Percentiles rank a stretch among this genome's conserved stretches.
phyloP scores from a whole-genome alignment of 306 rosid genomes.

The Mimosa bimucronata region DNA sequence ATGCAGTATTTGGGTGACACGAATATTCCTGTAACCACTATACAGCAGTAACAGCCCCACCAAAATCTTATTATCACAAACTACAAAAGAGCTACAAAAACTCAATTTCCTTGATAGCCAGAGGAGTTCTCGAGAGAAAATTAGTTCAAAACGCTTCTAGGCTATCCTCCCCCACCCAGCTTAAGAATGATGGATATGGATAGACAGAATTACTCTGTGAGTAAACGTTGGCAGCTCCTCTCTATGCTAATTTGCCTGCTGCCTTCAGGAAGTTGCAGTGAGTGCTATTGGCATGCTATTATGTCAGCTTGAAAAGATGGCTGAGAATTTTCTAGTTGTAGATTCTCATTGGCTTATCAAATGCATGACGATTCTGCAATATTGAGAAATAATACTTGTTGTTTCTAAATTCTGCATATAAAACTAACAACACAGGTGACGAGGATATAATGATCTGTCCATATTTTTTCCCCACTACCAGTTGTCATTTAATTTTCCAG shows the following conservation, averaged over 20 bases:
- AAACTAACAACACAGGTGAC: not conserved
- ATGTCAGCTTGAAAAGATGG: not conserved
- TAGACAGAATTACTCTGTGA: not conserved
- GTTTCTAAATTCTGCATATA: slow-evolving; percentile 2
- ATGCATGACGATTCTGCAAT: slow-evolving; percentile 80
- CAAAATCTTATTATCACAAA: slow-evolving; percentile 40
- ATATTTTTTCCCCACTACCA: not conserved
- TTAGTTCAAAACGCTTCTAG: slow-evolving; percentile 26
- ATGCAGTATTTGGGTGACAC: not conserved
- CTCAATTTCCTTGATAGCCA: slow-evolving; percentile 14
- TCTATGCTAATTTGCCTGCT: slow-evolving; percentile 25
- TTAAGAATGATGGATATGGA: slow-evolving; percentile 12
- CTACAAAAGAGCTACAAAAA: slow-evolving; percentile 26
- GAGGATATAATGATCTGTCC: not conserved
- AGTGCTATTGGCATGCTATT: slow-evolving; percentile 12
- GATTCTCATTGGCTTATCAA: slow-evolving; percentile 84
- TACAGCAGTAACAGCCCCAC: slow-evolving; percentile 21
- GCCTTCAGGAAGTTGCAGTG: slow-evolving; percentile 28
- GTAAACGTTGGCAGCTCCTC: slow-evolving; percentile 28
- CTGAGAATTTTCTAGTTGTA: slow-evolving; percentile 51
- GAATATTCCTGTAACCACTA: slow-evolving; percentile 13
- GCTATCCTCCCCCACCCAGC: slow-evolving; percentile 17
- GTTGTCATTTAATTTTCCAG: slow-evolving; percentile 7
- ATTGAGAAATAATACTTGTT: slow-evolving; percentile 38
- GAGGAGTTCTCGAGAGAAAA: slow-evolving; percentile 11